Percentiles rank a stretch among this genome's conserved stretches.
phyloP scores from a whole-genome alignment of 257 asterid species.

The Solanum chilense region DNA sequence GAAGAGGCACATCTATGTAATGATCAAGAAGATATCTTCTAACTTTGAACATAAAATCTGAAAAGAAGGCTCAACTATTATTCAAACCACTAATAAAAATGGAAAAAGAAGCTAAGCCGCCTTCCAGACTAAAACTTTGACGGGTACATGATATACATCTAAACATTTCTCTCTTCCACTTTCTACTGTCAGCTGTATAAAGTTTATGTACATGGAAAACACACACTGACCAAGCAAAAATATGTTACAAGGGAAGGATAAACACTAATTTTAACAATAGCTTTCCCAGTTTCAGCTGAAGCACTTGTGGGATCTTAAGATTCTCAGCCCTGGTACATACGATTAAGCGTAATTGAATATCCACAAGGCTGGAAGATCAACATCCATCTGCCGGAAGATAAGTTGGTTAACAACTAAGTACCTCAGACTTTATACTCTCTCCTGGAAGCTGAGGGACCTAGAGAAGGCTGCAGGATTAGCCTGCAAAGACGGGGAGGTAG shows the following conservation, averaged over 20 bases:
- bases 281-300: background rate
- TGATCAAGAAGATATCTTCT: background rate
- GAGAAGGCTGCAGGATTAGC: constrained; percentile 87
- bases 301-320: background rate
- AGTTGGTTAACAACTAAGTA: background rate
- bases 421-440: constrained; percentile 14
- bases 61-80: background rate
- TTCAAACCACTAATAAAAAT: constrained; percentile 3
- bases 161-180: background rate
- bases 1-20: background rate
- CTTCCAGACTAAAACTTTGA: constrained; percentile 1
- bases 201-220: constrained; percentile 22
- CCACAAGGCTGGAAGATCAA: background rate
- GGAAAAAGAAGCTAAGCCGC: background rate
- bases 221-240: constrained; percentile 11
- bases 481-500: constrained; percentile 25
- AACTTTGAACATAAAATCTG: background rate
- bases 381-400: background rate
- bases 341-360: too few species aligned
- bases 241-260: constrained; percentile 11
- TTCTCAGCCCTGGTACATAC: background rate
- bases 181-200: constrained; percentile 11
- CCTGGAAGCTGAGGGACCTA: constrained; percentile 60
- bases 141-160: constrained; percentile 8
- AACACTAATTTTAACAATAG: background rate